A percentile compares a stretch with the other conserved stretches of the same genome.
phyloP scores from a whole-genome alignment of 2,329 filamentous ascomycete genomes.

The Tolypocladium endophyticum region DNA sequence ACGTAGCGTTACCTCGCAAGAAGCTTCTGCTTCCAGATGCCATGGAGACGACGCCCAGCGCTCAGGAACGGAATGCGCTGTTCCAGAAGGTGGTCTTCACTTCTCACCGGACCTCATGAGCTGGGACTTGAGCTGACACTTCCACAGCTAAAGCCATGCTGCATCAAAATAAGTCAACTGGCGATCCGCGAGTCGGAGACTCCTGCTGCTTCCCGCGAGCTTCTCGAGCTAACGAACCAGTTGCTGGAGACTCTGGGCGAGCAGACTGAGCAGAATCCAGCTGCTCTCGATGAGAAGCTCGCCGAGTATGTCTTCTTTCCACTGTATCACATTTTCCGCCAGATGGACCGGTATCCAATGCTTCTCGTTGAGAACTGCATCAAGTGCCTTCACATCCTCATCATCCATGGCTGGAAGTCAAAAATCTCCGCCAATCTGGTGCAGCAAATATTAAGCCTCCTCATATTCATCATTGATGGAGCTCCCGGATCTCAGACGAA shows the following conservation, averaged over 20 bases:
- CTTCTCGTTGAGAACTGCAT: conserved; percentile 66
- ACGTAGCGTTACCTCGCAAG: neutral
- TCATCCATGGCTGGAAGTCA: conserved; percentile 69
- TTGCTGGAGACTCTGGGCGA: conserved; percentile 35
- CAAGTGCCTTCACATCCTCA: conserved; percentile 61
- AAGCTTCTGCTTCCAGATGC: conserved; percentile 1
- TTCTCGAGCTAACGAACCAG: conserved; percentile 34
- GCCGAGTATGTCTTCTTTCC: conserved; percentile 96
- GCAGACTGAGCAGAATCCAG: conserved; percentile 31
- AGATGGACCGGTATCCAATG: conserved; percentile 61
- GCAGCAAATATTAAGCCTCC: conserved; percentile 75
- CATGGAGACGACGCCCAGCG: conserved; percentile 7
- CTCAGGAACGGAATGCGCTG: conserved; percentile 20
- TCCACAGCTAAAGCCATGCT: conserved; percentile 49
- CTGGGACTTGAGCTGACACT: conserved; percentile 1
- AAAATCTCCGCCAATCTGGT: conserved; percentile 61
- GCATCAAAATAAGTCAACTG: conserved; percentile 48
- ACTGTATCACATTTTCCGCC: conserved; percentile 73
- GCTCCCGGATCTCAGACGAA: conserved; percentile 43
- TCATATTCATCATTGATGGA: conserved; percentile 72
- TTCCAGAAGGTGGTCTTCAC: conserved; percentile 22
- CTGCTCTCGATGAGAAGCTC: conserved; percentile 63
- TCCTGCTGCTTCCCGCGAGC: conserved; percentile 27
- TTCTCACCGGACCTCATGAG: too few species aligned
- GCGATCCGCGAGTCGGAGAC: conserved; percentile 37